Base-by-base conservation (phyloP, 257 asterid genomes). In the Plectranthus barbatus region DNA sequence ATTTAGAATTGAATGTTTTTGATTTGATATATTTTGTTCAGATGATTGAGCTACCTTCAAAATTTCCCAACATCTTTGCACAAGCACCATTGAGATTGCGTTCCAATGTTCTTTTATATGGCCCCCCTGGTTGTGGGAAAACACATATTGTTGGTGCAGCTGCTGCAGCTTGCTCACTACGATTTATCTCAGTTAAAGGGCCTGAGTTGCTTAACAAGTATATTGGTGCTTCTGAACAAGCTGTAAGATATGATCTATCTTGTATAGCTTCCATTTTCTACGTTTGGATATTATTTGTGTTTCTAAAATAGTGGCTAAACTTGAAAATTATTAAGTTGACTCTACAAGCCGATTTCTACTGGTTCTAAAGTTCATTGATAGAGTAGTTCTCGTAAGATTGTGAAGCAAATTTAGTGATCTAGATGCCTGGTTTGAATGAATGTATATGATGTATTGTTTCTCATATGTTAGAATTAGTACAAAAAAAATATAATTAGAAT, bases 141-240 rank as follows among this genome's bases (percentile, higher is more conserved):
- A 92, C 99, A 33, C 99, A 92, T 76, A 83, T 92, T 76, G 97
- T 89, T 68, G 97, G 96, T 60, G 96, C 96, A 70, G 94, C 97
- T 72, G 99, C 99, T 74, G 93, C 95, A 21, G 92, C 99, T 64
- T 92, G 97, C 80, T 86, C 96, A 11, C 74, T 92, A 48, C 90
- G 97, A 46, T 92, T 92, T 73, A 86, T 92, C 81, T 89, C 99
- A 33, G 96, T 92, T 65, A 92, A 92, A 77, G 99, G 99, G 54
- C 99, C 97, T 42, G 99, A 92, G 80, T 75, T 92, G 77, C 90
- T 92, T 74, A 92, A 92, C 65, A 92, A 92, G 73, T 92, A 92
- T 65, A 92, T 92, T 26, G 99, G 99, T 75, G 99, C 99, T 76
- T 92, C 97, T 68, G 99, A 89, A 81, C 99, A 92, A 85, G 99